Conservation (phyloP, 2,329 filamentous ascomycete genomes). For the Fusarium duplospermum region DNA sequence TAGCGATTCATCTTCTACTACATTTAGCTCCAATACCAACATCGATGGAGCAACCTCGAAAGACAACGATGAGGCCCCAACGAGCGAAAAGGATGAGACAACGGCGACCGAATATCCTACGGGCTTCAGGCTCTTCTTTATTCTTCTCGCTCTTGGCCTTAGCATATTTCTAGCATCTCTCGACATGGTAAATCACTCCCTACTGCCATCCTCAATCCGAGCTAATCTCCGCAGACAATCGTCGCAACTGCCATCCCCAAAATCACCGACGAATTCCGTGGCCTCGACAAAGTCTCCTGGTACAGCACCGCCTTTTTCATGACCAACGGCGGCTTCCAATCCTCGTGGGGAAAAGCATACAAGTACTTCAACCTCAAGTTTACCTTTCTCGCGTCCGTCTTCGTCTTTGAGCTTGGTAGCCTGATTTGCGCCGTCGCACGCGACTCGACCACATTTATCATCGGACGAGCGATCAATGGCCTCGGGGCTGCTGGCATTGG, state of each 20-base stretch:
- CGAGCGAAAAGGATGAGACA: not conserved
- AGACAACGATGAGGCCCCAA: not conserved
- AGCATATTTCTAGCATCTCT: constrained; percentile 62
- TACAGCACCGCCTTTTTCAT: constrained; percentile 68
- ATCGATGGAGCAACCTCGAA: not conserved
- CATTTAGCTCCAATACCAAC: not conserved
- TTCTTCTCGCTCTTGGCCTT: constrained; percentile 60
- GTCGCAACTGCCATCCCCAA: constrained; percentile 68
- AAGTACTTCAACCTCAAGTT: constrained; percentile 65
- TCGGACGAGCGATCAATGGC: constrained; percentile 62
- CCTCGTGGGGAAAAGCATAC: constrained; percentile 59
- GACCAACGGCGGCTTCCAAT: constrained; percentile 58
- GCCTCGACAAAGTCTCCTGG: constrained; percentile 68
- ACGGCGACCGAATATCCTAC: constrained; percentile 50
- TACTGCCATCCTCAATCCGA: not conserved
- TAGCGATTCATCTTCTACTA: not conserved
- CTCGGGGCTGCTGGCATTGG: constrained; percentile 62
- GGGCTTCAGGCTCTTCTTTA: constrained; percentile 54
- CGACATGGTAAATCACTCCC: constrained; percentile 53
- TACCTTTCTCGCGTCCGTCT: constrained; percentile 60
- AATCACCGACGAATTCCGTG: constrained; percentile 65
- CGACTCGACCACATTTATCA: constrained; percentile 60
- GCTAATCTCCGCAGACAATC: constrained; percentile 57
- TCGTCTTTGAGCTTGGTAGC: constrained; percentile 66
- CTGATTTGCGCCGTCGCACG: constrained; percentile 62